Evolutionary conservation across 2,329 filamentous ascomycete genomes (phyloP).

Genomic region (Neoarthrinium moseri): DNA sequence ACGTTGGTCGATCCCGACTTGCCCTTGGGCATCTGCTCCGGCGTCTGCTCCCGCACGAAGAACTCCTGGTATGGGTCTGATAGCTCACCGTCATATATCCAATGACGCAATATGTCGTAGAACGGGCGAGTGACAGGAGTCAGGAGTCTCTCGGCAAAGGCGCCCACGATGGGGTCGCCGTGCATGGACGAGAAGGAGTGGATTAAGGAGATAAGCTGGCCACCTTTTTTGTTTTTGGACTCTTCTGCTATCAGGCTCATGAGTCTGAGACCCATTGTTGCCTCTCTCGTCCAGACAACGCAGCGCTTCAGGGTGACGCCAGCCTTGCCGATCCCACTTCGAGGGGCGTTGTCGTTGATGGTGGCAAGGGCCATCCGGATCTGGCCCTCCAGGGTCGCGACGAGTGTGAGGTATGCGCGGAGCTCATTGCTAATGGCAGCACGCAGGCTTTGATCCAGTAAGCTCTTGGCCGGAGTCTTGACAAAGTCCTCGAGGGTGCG

Average conservation of each 20-base stretch:
- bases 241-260: conserved; percentile 96
- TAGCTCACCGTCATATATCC: conserved; percentile 98
- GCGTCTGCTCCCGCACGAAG: conserved; percentile 83
- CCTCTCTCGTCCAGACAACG: conserved; percentile 95
- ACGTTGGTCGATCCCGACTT: conserved; percentile 76
- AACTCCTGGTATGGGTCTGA: conserved; percentile 96
- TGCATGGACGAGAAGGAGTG: conserved; percentile 92
- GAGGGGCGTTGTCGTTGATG: conserved; percentile 66
- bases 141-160: conserved; percentile 87
- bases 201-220: conserved; percentile 89
- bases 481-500: conserved; percentile 77
- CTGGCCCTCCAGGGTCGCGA: conserved; percentile 89
- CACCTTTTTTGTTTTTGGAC: conserved; percentile 77
- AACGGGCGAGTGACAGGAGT: conserved; percentile 88
- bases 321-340: conserved; percentile 74
- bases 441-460: conserved; percentile 89
- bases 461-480: conserved; percentile 74
- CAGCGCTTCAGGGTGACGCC: conserved; percentile 94
- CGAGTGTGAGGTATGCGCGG: conserved; percentile 83
- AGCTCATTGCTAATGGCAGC: conserved; percentile 84
- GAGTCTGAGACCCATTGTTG: conserved; percentile 89
- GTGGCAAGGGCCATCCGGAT: conserved; percentile 79
- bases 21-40: conserved; percentile 43
- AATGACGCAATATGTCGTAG: conserved; percentile 91
- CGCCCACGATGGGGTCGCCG: conserved; percentile 90